A percentile compares a stretch with the other conserved stretches of the same genome.
Conservation (phyloP, 1,139 yeast species). For the Komagataea norvegica region DNA sequence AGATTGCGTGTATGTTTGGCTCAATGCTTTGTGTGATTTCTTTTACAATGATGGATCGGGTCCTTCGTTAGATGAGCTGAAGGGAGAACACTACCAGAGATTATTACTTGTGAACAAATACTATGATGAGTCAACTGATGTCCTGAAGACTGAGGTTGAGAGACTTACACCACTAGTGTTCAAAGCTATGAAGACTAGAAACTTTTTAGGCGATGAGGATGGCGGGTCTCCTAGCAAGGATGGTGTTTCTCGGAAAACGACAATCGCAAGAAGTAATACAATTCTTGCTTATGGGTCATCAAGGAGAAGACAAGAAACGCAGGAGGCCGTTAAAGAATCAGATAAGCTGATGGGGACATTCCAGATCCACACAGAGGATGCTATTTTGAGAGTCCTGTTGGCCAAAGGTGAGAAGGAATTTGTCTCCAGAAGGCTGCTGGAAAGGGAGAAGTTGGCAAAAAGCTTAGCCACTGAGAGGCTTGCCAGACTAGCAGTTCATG, state of each 20-base stretch:
- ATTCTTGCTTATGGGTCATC: slow-evolving; percentile 72
- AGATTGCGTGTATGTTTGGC: slow-evolving; percentile 71
- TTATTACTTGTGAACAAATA: slow-evolving; percentile 60
- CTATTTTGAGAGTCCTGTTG: slow-evolving; percentile 55
- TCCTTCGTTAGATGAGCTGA: slow-evolving; percentile 62
- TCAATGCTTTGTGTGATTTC: slow-evolving; percentile 62
- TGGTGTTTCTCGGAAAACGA: slow-evolving; percentile 34
- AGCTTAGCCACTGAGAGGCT: slow-evolving; percentile 58
- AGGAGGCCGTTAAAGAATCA: slow-evolving; percentile 46
- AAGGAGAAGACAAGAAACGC: slow-evolving; percentile 50
- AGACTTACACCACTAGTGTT: slow-evolving; percentile 50
- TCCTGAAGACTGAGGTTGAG: slow-evolving; percentile 56
- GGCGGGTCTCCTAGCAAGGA: slow-evolving; percentile 19
- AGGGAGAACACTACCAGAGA: slow-evolving; percentile 61
- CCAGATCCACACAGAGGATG: slow-evolving; percentile 57
- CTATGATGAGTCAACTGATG: slow-evolving; percentile 52
- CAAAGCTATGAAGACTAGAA: slow-evolving; percentile 41
- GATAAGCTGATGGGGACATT: slow-evolving; percentile 53
- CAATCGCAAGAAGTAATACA: slow-evolving; percentile 60
- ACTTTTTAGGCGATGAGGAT: slow-evolving; percentile 33
- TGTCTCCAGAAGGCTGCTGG: slow-evolving; percentile 53
- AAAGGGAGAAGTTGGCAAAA: slow-evolving; percentile 58
- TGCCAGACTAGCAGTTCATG: slow-evolving; percentile 24
- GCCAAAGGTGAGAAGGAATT: slow-evolving; percentile 41
- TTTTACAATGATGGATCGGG: slow-evolving; percentile 84